Conservation (phyloP, 2,329 filamentous ascomycete species). For the Magnaporthiopsis poae region DNA sequence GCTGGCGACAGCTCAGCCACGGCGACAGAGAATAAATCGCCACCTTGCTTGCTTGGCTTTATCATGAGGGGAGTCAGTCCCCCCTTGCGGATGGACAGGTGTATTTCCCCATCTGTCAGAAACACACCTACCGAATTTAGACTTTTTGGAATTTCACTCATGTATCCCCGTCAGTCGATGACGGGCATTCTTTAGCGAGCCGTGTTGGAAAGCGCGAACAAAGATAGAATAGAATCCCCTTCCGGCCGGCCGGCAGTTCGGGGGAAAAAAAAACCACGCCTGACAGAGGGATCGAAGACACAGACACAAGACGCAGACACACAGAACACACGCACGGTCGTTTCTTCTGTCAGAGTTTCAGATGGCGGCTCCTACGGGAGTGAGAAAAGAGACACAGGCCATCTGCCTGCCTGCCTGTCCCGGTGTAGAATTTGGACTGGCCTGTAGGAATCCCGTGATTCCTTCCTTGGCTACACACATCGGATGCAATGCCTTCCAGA, state of each 20-base stretch:
- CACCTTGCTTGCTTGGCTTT: background rate
- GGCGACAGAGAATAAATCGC: background rate
- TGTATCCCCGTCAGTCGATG: too few species aligned
- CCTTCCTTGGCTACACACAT: background rate
- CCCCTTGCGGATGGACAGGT: too few species aligned
- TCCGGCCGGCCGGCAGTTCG: background rate
- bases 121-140: too few species aligned
- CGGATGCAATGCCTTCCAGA: background rate
- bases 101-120: too few species aligned
- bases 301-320: background rate
- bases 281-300: background rate
- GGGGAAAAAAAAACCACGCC: too few species aligned
- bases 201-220: background rate
- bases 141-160: too few species aligned
- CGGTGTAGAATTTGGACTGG: too few species aligned
- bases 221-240: background rate
- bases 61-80: too few species aligned
- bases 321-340: background rate
- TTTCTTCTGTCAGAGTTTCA: conserved; percentile 4
- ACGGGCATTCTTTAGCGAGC: too few species aligned
- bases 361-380: background rate
- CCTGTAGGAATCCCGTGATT: too few species aligned
- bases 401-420: too few species aligned
- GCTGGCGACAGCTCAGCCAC: background rate
- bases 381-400: background rate